Conservation (phyloP, 352 stramenopile species). For the Aphanomyces stellatus region DNA sequence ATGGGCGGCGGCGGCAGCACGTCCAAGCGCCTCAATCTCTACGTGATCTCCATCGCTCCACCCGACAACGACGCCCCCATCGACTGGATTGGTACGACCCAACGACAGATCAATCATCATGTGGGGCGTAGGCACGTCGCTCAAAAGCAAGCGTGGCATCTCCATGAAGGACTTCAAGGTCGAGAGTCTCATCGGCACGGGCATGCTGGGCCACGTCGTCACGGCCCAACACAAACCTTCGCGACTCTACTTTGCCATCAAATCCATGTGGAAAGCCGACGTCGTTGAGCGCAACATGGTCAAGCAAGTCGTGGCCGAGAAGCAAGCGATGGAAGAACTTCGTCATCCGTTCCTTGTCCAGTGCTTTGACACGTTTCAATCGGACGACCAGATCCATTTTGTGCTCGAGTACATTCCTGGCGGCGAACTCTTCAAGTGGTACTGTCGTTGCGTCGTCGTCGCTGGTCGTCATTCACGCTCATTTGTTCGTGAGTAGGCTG, state of each 20-base stretch:
- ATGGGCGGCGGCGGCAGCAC: slow-evolving; percentile 6
- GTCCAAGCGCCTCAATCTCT: not conserved
- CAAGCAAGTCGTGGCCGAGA: slow-evolving; percentile 44
- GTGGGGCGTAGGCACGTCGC: not conserved
- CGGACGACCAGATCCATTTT: slow-evolving; percentile 46
- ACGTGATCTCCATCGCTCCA: not conserved
- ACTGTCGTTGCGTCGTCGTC: not conserved
- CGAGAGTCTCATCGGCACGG: slow-evolving; percentile 49
- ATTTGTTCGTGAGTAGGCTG: not conserved
- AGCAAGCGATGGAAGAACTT: slow-evolving; percentile 32
- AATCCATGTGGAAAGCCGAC: slow-evolving; percentile 64
- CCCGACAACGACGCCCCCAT: not conserved
- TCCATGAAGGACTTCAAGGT: slow-evolving; percentile 41
- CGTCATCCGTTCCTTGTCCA: slow-evolving; percentile 37
- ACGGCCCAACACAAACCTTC: slow-evolving; percentile 51
- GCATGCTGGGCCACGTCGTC: slow-evolving; percentile 62
- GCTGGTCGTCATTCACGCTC: not conserved
- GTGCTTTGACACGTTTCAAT: slow-evolving; percentile 63
- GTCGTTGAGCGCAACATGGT: slow-evolving; percentile 49
- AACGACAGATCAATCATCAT: not conserved
- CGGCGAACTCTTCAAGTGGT: slow-evolving; percentile 56
- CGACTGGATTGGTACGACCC: slow-evolving; percentile 8
- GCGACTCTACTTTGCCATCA: slow-evolving; percentile 56
- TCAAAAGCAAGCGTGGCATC: slow-evolving; percentile 2
- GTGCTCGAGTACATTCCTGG: slow-evolving; percentile 59